Percentiles rank a stretch among this genome's conserved stretches.
phyloP scores from a whole-genome alignment of 805 yeast genomes.

The Yarrowia hollandica region DNA sequence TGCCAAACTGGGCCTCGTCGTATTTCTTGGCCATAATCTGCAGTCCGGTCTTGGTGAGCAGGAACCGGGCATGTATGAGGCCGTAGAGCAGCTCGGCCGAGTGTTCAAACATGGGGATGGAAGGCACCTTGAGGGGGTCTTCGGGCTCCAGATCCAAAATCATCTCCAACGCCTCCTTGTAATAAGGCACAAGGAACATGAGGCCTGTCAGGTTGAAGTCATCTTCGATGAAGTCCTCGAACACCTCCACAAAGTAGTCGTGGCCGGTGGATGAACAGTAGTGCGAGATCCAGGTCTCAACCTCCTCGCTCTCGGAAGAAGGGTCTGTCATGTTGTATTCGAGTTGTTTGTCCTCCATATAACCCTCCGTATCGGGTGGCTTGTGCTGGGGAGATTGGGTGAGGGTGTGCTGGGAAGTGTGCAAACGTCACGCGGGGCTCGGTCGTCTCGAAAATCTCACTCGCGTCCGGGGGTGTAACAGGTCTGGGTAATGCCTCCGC shows the following conservation, averaged over 20 bases:
- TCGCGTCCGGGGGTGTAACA: not conserved
- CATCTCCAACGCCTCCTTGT: constrained; percentile 86
- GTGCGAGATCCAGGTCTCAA: constrained; percentile 78
- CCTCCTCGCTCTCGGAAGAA: constrained; percentile 43
- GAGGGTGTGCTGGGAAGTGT: no score
- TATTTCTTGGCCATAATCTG: constrained; percentile 86
- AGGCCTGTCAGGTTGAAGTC: constrained; percentile 95
- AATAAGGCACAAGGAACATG: constrained; percentile 80
- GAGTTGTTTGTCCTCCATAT: constrained; percentile 14
- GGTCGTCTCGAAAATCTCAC: no score
- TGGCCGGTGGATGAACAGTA: constrained; percentile 79
- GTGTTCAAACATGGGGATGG: constrained; percentile 76
- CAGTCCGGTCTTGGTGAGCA: constrained; percentile 84
- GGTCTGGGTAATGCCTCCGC: not conserved
- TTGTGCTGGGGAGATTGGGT: not conserved
- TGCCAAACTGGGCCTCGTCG: constrained; percentile 84
- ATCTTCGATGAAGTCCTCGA: constrained; percentile 91
- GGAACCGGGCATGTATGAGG: constrained; percentile 87
- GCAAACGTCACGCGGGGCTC: no score
- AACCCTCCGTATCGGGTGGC: not conserved
- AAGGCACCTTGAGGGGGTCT: constrained; percentile 57
- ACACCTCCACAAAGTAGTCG: constrained; percentile 88
- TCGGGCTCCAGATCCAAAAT: constrained; percentile 80
- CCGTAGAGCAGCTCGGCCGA: constrained; percentile 93
- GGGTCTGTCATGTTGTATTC: constrained; percentile 28